Evolutionary conservation across 306 rosid genomes (phyloP).

Genomic region (Castanea mollissima): DNA sequence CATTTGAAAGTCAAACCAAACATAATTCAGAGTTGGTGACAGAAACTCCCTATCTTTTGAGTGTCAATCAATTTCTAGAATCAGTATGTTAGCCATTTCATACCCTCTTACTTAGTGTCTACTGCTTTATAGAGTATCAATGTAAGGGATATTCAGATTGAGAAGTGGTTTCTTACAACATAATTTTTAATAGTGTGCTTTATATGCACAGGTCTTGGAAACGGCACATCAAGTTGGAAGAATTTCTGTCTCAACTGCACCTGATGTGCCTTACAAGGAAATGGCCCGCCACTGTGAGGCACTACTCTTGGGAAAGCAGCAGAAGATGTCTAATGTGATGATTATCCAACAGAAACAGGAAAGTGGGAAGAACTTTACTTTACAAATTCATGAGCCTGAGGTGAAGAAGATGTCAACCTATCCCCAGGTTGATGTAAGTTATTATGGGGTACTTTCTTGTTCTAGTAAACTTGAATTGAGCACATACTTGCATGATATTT

Average conservation of each 20-base stretch:
- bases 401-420: conserved; percentile 23
- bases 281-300: conserved; percentile 81
- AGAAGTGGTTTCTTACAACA: not conserved
- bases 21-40: conserved; percentile 30
- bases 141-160: not conserved
- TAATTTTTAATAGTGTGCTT: conserved; percentile 2
- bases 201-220: conserved; percentile 60
- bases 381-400: conserved; percentile 30
- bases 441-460: conserved; percentile 44
- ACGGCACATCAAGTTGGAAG: conserved; percentile 65
- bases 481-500: conserved; percentile 8
- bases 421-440: conserved; percentile 6
- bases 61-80: conserved; percentile 84
- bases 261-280: conserved; percentile 69
- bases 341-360: conserved; percentile 46
- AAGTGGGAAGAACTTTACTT: conserved; percentile 20
- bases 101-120: conserved; percentile 14
- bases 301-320: conserved; percentile 68
- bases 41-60: conserved; percentile 52
- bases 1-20: conserved; percentile 52
- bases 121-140: not conserved
- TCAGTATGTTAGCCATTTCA: conserved; percentile 58
- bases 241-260: conserved; percentile 44
- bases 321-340: conserved; percentile 74
- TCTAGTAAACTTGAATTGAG: conserved; percentile 8